Percentiles rank a stretch among this genome's conserved stretches.
Evolutionary conservation across 306 rosid genomes (phyloP).

Genomic region (Senna siamea): DNA sequence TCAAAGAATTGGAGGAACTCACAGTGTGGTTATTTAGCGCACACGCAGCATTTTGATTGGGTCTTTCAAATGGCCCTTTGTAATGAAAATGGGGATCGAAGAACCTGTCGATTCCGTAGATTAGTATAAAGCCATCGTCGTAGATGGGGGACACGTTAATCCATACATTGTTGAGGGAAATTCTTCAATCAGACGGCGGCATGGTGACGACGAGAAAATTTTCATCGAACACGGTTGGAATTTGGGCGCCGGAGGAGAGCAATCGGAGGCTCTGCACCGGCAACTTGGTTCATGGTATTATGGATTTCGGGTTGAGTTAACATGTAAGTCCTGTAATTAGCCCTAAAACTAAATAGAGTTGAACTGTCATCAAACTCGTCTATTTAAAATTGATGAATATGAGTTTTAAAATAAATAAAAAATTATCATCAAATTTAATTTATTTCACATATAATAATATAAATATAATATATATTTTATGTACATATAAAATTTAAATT

Average conservation of each 20-base stretch:
- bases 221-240: constrained; percentile 63
- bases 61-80: constrained; percentile 18
- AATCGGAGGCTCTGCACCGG: constrained; percentile 57
- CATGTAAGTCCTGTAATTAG: no score
- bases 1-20: constrained; percentile 43
- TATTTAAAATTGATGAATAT: no score
- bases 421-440: no score
- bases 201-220: constrained; percentile 59
- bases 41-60: constrained; percentile 38
- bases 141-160: constrained; percentile 53
- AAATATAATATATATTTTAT: no score
- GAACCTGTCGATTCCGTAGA: constrained; percentile 62
- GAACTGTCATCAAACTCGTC: no score
- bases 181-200: constrained; percentile 29
- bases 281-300: no score
- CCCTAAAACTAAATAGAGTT: no score
- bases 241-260: constrained; percentile 60
- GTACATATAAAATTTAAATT: no score
- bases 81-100: constrained; percentile 55
- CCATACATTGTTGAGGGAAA: constrained; percentile 57
- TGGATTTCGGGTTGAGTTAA: no score
- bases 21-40: constrained; percentile 9
- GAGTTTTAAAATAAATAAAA: no score
- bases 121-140: constrained; percentile 62
- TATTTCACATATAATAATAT: no score